Evolutionary conservation across 2,329 filamentous ascomycete species (phyloP), one percentile per base, ranked within the genome.

Genomic region (Boeremia exigua): DNA sequence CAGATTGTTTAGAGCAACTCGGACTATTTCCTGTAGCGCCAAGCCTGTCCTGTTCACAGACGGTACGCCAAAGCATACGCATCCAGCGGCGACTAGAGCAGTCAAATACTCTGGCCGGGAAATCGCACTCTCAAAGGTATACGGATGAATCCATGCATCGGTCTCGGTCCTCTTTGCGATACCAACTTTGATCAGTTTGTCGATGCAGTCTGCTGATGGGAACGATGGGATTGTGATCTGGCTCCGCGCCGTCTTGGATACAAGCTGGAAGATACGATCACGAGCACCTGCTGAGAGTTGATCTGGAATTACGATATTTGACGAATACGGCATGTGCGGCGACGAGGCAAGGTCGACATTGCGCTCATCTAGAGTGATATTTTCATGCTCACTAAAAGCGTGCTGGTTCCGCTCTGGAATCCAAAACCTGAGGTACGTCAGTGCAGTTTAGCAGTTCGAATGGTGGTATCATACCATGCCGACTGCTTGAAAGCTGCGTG

Each of bases 81-180:
- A 74, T 0, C 71, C 70, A 9, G 70, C 70, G 23, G 63, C 69
- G 10, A 73, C 63, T 3, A 73, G 52, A 0, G 70, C 70, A 4
- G 61, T 63, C 15, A 73, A 47, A 17, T 68, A 65, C 44, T 73
- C 69, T 1, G 68, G 62, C 12, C 68, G 47, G 4, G 65, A 34
- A 6, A 28, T 57, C 25, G 70, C 65, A 9, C 62, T 62, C 4
- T 62, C 54, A 32, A 73, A 71, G 1, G 66, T 69, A 33, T 69
- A 71, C 0, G 69, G 71, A 33, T 74, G 70, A 7, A 74, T 71
- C 66, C 67, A 73, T 10, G 70, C 69, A 56, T 74, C 71, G 0
- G 63, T 69, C 30, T 74, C 71, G 9, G 65, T 57, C 38, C 70
- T 45, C 45, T 74, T 74, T 4, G 68, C 65, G 30, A 74, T 69